phyloP scores from a whole-genome alignment of 148 eudicot species.

The Vaccinium macrocarpon region DNA sequence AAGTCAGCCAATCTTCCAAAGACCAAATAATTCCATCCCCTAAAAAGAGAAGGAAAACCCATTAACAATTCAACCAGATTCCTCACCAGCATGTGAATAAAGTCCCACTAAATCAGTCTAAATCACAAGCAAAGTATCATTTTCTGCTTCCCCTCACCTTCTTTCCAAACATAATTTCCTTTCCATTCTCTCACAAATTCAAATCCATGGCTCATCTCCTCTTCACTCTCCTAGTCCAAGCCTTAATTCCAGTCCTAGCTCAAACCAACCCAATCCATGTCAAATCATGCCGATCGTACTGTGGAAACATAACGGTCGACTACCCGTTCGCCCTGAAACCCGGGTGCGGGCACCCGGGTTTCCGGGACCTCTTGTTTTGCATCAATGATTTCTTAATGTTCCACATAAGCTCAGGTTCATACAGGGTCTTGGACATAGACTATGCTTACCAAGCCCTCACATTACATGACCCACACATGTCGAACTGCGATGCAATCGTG shows the following conservation, averaged over 20 bases:
- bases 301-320: slow-evolving; percentile 73
- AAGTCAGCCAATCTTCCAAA: slow-evolving; percentile 17
- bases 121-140: slow-evolving; percentile 36
- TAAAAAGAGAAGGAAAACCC: slow-evolving; percentile 19
- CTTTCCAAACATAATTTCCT: slow-evolving; percentile 4
- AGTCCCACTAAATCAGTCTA: slow-evolving; percentile 12
- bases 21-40: slow-evolving; percentile 13
- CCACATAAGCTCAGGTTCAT: slow-evolving; percentile 87
- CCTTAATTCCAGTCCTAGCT: slow-evolving; percentile 17
- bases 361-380: slow-evolving; percentile 72
- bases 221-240: slow-evolving; percentile 11
- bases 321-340: slow-evolving; percentile 69
- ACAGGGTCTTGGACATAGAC: slow-evolving; percentile 77
- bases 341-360: slow-evolving; percentile 93
- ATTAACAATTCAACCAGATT: slow-evolving; percentile 37
- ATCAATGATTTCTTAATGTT: slow-evolving; percentile 80
- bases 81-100: slow-evolving; percentile 28
- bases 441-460: slow-evolving; percentile 73
- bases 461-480: slow-evolving; percentile 80
- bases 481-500: slow-evolving; percentile 65
- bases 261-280: slow-evolving; percentile 30
- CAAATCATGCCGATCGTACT: slow-evolving; percentile 61
- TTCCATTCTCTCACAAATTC: slow-evolving; percentile 18
- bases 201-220: slow-evolving; percentile 17
- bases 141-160: neutral